Evolutionary conservation across 1,284 basidiomycete genomes (phyloP), one percentile per base, ranked within the genome.

Genomic region (Moesziomyces globuligerus): DNA sequence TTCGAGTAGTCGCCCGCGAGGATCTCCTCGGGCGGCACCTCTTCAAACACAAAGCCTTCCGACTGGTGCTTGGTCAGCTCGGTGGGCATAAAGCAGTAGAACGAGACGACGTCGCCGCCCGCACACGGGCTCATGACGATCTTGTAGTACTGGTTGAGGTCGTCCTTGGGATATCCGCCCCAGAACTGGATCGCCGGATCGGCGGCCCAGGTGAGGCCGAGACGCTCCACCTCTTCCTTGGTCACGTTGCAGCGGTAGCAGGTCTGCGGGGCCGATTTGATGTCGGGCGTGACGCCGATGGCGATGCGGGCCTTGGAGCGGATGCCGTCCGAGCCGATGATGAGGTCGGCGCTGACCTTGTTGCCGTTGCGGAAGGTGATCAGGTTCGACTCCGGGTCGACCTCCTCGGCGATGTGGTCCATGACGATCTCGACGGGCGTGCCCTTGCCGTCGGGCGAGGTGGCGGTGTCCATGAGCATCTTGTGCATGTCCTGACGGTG

Each of bases 301-400:
- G 82, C 47, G 58, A 64, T 53, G 37, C 73, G 57, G n/a, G 29
- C 43, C 69, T 76, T 80, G 53, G 75, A 76, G 10, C 81, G 67
- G 15, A 83, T 80, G 7, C 89, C 89, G 69, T 90, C 89, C 0
- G 89, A 88, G 18, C 88, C 89, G 34, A 90, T 82, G 46, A 90
- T 84, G n/a, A 90, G 84, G 70, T 90, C 87, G 8, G 85, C 87
- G 2, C 72, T 60, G 40, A 89, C 52, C 15, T 80, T 79, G 49
- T 86, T 84, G 8, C 88, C 88, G 4, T 84, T 84, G 10, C 83
- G 81, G 13, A 89, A 79, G 0, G 73, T 84, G 20, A 87, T 79
- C 20, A 51, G 51, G 56, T 84, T 43, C 41, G 73, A 50, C 8
- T 79, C 80, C 76, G 82, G 60, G 54, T 79, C 70, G 52, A 81